Evolutionary conservation across 257 asterid species (phyloP).

Genomic region (Catharanthus roseus): DNA sequence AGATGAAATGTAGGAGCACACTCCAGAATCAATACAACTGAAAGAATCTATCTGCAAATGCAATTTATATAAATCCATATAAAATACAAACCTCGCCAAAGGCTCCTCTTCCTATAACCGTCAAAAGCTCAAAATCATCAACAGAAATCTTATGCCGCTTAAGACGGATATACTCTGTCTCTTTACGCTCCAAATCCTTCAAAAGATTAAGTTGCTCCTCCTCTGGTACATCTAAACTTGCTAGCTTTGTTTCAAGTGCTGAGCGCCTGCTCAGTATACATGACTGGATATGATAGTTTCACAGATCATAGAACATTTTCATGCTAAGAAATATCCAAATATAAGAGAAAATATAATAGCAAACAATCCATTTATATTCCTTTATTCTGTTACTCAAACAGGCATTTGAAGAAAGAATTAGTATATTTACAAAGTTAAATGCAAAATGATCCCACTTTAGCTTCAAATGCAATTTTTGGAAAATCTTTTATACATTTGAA

Average conservation of each 20-base stretch:
- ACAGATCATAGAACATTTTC: background rate
- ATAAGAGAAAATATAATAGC: background rate
- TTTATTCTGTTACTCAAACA: no score
- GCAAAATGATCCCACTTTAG: background rate
- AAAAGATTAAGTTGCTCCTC: conserved; percentile 61
- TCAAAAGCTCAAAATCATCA: conserved; percentile 66
- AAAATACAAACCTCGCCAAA: conserved; percentile 71
- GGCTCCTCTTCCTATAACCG: conserved; percentile 81
- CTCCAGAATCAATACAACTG: background rate
- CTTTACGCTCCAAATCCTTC: conserved; percentile 70
- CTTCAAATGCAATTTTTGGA: background rate
- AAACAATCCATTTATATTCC: no score
- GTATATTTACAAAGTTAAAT: no score
- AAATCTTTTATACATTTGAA: no score
- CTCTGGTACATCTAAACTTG: conserved; percentile 51
- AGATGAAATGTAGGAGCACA: background rate
- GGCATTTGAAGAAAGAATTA: no score
- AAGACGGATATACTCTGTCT: conserved; percentile 74
- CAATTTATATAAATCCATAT: conserved; percentile 7
- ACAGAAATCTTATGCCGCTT: conserved; percentile 71
- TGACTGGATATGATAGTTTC: background rate
- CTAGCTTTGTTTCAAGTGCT: conserved; percentile 49
- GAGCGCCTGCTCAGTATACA: conserved; percentile 47
- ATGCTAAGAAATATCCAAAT: background rate
- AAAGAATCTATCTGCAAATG: background rate